Conservation (phyloP, 176 grass and related monocot genomes). For the Aechmea fasciata region DNA sequence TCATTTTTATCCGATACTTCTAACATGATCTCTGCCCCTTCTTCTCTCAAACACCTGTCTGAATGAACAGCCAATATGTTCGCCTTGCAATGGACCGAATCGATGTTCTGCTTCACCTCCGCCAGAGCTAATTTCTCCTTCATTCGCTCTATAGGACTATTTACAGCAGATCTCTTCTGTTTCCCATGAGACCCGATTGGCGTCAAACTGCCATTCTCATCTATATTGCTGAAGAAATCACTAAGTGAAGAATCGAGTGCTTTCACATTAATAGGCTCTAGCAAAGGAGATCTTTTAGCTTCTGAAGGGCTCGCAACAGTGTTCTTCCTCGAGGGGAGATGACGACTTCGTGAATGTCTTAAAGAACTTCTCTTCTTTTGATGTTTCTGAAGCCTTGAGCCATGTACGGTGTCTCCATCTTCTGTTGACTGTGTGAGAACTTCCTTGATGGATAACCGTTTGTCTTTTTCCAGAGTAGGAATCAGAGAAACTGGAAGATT, state of each 20-base stretch:
- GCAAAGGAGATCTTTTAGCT: background rate
- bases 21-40: constrained; percentile 54
- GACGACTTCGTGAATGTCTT: constrained; percentile 16
- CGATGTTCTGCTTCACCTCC: constrained; percentile 72
- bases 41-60: constrained; percentile 84
- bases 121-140: constrained; percentile 56
- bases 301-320: background rate
- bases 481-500: background rate
- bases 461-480: background rate
- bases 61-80: constrained; percentile 56
- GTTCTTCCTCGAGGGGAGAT: background rate
- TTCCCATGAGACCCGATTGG: constrained; percentile 41
- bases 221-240: constrained; percentile 48
- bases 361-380: constrained; percentile 64
- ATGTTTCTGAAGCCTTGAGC: constrained; percentile 40
- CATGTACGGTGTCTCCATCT: constrained; percentile 1
- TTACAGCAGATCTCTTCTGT: constrained; percentile 44
- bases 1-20: constrained; percentile 48
- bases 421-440: background rate
- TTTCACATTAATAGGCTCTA: constrained; percentile 11
- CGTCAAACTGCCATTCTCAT: constrained; percentile 75
- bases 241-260: background rate
- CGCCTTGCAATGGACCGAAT: constrained; percentile 44
- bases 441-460: background rate
- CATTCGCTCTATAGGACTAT: constrained; percentile 48